Percentiles rank a stretch among this genome's conserved stretches.
Evolutionary conservation across 2,329 filamentous ascomycete genomes (phyloP).

Genomic region (Hypoxylon sp.): DNA sequence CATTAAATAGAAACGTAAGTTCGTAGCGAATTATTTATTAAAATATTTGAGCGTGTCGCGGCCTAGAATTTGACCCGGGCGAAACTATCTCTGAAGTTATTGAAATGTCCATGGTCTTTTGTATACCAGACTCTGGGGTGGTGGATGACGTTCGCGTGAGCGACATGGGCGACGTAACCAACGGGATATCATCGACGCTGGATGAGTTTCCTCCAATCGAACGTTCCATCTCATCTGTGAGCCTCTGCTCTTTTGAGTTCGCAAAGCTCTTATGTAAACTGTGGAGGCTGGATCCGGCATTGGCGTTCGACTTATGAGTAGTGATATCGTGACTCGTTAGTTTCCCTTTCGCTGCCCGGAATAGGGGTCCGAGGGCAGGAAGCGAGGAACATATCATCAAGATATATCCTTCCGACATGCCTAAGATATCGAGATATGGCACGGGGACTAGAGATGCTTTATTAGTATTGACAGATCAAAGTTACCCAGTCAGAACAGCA

Average conservation of each 20-base stretch:
- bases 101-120: slow-evolving; percentile 37
- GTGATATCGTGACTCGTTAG: slow-evolving; percentile 31
- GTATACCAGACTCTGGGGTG: slow-evolving; percentile 13
- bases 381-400: slow-evolving; percentile 46
- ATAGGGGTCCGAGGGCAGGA: slow-evolving; percentile 44
- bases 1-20: slow-evolving; percentile 1
- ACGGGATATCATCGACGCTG: slow-evolving; percentile 40
- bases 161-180: slow-evolving; percentile 28
- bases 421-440: slow-evolving; percentile 50
- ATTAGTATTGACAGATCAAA: slow-evolving; percentile 18
- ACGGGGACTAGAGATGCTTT: slow-evolving; percentile 43
- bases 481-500: background rate
- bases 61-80: slow-evolving; percentile 8
- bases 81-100: slow-evolving; percentile 28
- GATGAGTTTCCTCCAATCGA: slow-evolving; percentile 35
- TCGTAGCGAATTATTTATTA: slow-evolving; percentile 18
- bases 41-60: slow-evolving; percentile 19
- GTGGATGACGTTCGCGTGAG: background rate
- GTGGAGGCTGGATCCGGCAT: slow-evolving; percentile 32
- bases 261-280: slow-evolving; percentile 35
- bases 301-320: slow-evolving; percentile 29
- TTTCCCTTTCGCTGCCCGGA: slow-evolving; percentile 38
- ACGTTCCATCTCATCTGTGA: slow-evolving; percentile 27
- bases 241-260: slow-evolving; percentile 26
- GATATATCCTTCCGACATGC: slow-evolving; percentile 48